Evolutionary conservation across 352 stramenopile species (phyloP), one percentile per base, ranked within the genome.

Genomic region (Pythium phragmitis): DNA sequence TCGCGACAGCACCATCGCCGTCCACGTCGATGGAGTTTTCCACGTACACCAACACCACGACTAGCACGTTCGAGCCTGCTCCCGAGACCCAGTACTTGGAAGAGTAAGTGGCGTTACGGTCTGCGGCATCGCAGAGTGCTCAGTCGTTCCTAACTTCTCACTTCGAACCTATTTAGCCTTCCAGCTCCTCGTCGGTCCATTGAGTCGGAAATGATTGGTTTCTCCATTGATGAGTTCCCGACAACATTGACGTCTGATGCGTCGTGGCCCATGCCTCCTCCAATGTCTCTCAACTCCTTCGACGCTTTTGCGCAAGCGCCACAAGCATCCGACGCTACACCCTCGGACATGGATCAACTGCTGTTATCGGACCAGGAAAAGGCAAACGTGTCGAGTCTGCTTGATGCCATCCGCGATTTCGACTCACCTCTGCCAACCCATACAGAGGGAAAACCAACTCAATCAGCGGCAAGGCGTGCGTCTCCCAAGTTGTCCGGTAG

Each of bases 351-450:
- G 53, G 60, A 65, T 16, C 55, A 67, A 14, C 62, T 91, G 46
- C 51, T 91, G 49, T 58, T 91, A 28, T 87, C 80, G 6, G 79
- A 91, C 37, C 79, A 87, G 60, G 82, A 91, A 42, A 71, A 75
- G 33, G 75, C 71, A 11, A 88, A 88, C 57, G 72, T 82, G 51
- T 79, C 74, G 26, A 79, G 68, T 61, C 63, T 91, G 43, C 79
- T 91, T 39, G 82, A 91, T 34, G 80, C 82, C 9, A 91, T 91
- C 53, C 78, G 79, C 2, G 77, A 91, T 59, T 91, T 91, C 26
- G 78, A 89, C 33, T 77, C 75, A 1, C 78, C 79, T 0, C 41
- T 67, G 7, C 43, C 51, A 8, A 59, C 33, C 21, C 33, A 62
- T 30, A 17, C 43, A 26, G 59, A 63, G 41, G 52, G 60, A 14